Percentiles rank a stretch among this genome's conserved stretches.
Conservation (phyloP, 2,329 filamentous ascomycete genomes). For the Leptographium lundbergii region DNA sequence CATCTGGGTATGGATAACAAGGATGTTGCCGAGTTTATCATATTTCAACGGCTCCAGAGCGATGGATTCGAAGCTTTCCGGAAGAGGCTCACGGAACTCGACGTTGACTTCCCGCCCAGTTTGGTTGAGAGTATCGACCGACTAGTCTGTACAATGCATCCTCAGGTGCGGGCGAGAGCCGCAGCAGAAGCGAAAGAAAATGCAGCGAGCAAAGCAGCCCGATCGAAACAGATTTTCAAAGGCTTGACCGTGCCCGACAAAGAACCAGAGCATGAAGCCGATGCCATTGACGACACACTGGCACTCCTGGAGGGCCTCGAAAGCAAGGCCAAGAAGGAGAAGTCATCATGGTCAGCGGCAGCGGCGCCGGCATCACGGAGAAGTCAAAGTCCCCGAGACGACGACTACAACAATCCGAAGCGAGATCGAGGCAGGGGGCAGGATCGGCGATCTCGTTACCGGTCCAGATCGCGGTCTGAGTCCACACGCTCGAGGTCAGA, state of each 20-base stretch:
- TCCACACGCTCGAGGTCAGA: constrained; percentile 26
- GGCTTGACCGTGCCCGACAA: constrained; percentile 80
- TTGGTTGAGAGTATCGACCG: constrained; percentile 86
- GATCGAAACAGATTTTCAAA: constrained; percentile 63
- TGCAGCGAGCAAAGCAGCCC: constrained; percentile 22
- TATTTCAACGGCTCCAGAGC: constrained; percentile 74
- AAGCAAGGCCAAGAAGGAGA: constrained; percentile 38
- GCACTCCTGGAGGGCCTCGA: constrained; percentile 81
- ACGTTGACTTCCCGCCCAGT: constrained; percentile 73
- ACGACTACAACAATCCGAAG: constrained; percentile 18
- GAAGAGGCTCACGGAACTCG: constrained; percentile 57
- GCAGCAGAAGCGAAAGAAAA: constrained; percentile 22
- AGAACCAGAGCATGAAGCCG: constrained; percentile 30
- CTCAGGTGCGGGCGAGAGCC: constrained; percentile 59
- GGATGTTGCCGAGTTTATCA: constrained; percentile 91
- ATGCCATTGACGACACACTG: constrained; percentile 84
- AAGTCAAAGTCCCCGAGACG: constrained; percentile 7
- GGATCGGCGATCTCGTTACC: constrained; percentile 27
- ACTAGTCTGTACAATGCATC: constrained; percentile 78
- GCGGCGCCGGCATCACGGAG: background rate
- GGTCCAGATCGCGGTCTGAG: constrained; percentile 26
- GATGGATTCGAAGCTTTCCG: constrained; percentile 61
- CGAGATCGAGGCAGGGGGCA: constrained; percentile 35
- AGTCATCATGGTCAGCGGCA: constrained; percentile 6
- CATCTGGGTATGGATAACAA: constrained; percentile 87